These are phyloP conservation scores for Aureobasidium vineae DNA, from an alignment of 2,329 filamentous ascomycete species.

Conservation along the genomic window DNA sequence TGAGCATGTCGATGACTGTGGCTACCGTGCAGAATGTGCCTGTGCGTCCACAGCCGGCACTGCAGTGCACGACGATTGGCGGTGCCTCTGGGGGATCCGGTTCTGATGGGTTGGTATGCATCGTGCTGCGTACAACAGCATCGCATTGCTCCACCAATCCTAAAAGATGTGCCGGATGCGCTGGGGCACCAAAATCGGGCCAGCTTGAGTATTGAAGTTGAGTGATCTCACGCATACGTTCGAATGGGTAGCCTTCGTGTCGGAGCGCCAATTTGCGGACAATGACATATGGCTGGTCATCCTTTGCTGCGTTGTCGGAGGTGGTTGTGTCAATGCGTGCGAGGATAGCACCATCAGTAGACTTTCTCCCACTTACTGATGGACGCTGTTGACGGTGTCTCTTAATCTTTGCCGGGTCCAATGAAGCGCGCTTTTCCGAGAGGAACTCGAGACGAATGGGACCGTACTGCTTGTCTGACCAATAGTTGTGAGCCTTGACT, in stretches of 20 bases:
- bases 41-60: slow-evolving; percentile 90
- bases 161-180: slow-evolving; percentile 81
- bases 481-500: slow-evolving; percentile 93
- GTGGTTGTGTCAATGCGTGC: slow-evolving; percentile 34
- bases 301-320: slow-evolving; percentile 31
- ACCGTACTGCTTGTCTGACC: slow-evolving; percentile 77
- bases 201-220: slow-evolving; percentile 94
- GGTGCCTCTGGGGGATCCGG: slow-evolving; percentile 53
- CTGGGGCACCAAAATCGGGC: slow-evolving; percentile 94
- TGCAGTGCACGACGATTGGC: slow-evolving; percentile 91
- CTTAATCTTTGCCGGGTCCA: slow-evolving; percentile 62
- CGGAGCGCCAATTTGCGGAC: slow-evolving; percentile 84
- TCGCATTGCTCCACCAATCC: slow-evolving; percentile 88
- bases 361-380: slow-evolving; percentile 39
- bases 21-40: slow-evolving; percentile 97
- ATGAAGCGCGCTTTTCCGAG: slow-evolving; percentile 76
- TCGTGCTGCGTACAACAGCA: slow-evolving; percentile 58
- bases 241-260: slow-evolving; percentile 74
- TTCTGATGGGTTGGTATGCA: slow-evolving; percentile 45
- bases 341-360: slow-evolving; percentile 35
- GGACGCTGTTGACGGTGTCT: slow-evolving; percentile 40
- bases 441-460: slow-evolving; percentile 70
- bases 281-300: slow-evolving; percentile 70
- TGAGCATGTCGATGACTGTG: slow-evolving; percentile 93
- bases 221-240: slow-evolving; percentile 85